Conservation (phyloP, 306 rosid genomes). For the Fagus crenata region DNA sequence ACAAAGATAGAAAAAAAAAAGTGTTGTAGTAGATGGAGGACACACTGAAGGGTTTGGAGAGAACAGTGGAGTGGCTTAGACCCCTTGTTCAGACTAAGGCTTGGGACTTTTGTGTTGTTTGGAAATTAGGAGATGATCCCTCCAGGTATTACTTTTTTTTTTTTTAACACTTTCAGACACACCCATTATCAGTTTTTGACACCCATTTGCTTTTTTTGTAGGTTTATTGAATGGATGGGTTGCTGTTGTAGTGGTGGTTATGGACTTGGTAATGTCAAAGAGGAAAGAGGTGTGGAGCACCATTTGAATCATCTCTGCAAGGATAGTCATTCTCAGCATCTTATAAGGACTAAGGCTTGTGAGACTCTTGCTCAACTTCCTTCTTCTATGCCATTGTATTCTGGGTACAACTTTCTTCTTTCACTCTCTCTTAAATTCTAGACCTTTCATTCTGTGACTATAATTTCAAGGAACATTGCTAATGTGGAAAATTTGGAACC, state of each 20-base stretch:
- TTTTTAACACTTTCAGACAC: neutral
- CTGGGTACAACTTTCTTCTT: slow-evolving; percentile 38
- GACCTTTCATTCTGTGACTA: neutral
- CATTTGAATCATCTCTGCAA: slow-evolving; percentile 43
- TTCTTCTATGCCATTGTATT: slow-evolving; percentile 52
- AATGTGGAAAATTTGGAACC: slow-evolving; percentile 11
- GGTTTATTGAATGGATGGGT: slow-evolving; percentile 73
- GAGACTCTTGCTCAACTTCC: slow-evolving; percentile 68
- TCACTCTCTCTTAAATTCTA: neutral
- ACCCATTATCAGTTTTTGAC: slow-evolving; percentile 1
- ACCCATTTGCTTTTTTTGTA: slow-evolving; percentile 9
- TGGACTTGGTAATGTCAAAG: slow-evolving; percentile 27
- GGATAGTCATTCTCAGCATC: slow-evolving; percentile 54
- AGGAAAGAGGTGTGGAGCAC: slow-evolving; percentile 36
- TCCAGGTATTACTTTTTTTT: slow-evolving; percentile 25
- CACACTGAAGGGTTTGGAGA: slow-evolving; percentile 33
- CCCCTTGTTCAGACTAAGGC: slow-evolving; percentile 48
- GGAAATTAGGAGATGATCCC: slow-evolving; percentile 79
- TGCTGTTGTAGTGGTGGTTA: slow-evolving; percentile 71
- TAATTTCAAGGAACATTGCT: slow-evolving; percentile 4
- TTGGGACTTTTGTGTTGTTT: slow-evolving; percentile 73
- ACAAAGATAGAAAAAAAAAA: neutral
- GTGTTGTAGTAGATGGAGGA: slow-evolving; percentile 21
- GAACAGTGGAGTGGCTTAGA: slow-evolving; percentile 53
- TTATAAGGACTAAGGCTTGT: slow-evolving; percentile 61